Conservation (phyloP, 495 filamentous ascomycete species). For the Daldinia childiae region DNA sequence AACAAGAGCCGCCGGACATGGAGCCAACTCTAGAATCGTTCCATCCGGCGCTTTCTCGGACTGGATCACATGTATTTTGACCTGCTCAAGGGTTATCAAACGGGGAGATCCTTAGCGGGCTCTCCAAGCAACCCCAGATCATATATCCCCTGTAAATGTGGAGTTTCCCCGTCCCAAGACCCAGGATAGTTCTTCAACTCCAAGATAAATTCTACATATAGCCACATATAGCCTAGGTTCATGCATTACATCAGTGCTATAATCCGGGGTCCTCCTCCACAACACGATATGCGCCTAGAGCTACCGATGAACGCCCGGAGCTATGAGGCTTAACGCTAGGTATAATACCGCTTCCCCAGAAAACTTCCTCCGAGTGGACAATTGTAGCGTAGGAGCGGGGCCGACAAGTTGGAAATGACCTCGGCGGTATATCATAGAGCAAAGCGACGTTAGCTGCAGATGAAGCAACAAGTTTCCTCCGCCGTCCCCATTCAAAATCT, state of each 20-base stretch:
- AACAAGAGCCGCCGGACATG: conserved; percentile 4
- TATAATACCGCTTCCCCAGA: conserved; percentile 11
- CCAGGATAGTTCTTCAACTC: conserved; percentile 1
- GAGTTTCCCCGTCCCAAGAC: conserved; percentile 25
- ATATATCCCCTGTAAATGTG: conserved; percentile 21
- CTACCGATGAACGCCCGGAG: conserved; percentile 39
- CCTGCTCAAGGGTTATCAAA: conserved; percentile 11
- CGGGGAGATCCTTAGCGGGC: conserved; percentile 15
- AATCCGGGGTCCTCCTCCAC: conserved; percentile 31
- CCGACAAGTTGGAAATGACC: conserved; percentile 12
- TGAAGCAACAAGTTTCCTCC: conserved; percentile 10
- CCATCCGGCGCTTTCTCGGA: conserved; percentile 41
- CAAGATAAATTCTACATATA: conserved; percentile 1
- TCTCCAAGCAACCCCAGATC: conserved; percentile 27
- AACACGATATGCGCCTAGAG: conserved; percentile 6
- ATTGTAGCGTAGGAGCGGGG: conserved; percentile 21
- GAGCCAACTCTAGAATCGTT: conserved; percentile 13
- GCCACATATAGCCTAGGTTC: conserved; percentile 13
- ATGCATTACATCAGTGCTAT: conserved; percentile 28
- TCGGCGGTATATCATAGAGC: conserved; percentile 33
- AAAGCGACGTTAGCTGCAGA: conserved; percentile 8
- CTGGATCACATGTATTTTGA: conserved; percentile 5
- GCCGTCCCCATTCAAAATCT: conserved; percentile 19
- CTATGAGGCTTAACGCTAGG: conserved; percentile 27
- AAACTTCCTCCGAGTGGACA: conserved; percentile 11